phyloP scores from a whole-genome alignment of 2,329 filamentous ascomycete genomes.

The Cercospora sp. region DNA sequence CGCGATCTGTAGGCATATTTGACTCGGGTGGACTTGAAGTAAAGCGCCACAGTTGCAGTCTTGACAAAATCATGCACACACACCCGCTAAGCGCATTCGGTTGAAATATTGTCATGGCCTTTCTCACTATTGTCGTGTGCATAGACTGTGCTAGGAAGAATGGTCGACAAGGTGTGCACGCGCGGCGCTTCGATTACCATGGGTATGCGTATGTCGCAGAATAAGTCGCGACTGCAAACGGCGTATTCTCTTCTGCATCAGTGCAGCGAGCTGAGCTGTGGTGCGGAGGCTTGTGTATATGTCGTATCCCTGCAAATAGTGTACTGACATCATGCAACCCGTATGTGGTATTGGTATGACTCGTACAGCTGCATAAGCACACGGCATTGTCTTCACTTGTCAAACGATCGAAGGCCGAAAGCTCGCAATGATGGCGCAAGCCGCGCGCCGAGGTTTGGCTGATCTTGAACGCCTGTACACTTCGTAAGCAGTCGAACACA shows the following conservation, averaged over 20 bases:
- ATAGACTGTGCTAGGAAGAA: neutral
- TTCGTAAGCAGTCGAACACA: neutral
- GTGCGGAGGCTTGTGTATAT: neutral
- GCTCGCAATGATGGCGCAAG: neutral
- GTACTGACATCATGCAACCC: neutral
- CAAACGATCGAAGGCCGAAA: neutral
- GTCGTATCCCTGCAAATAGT: conserved; percentile 3
- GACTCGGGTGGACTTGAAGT: neutral
- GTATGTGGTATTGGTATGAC: neutral
- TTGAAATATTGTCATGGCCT: neutral
- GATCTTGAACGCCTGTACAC: neutral
- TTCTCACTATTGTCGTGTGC: neutral
- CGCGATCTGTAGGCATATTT: neutral
- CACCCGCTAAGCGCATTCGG: neutral
- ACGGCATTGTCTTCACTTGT: neutral
- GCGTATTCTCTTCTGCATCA: neutral
- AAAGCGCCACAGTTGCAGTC: neutral
- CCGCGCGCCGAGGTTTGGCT: neutral
- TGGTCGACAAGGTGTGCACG: neutral
- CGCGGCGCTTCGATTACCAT: neutral
- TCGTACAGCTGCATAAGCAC: neutral
- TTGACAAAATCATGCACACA: neutral
- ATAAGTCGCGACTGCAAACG: neutral
- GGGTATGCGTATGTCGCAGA: neutral
- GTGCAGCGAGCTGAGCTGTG: neutral